A percentile compares a stretch with the other conserved stretches of the same genome.
phyloP scores from a whole-genome alignment of 164 flowering plant species.

The Pachysandra terminalis region DNA sequence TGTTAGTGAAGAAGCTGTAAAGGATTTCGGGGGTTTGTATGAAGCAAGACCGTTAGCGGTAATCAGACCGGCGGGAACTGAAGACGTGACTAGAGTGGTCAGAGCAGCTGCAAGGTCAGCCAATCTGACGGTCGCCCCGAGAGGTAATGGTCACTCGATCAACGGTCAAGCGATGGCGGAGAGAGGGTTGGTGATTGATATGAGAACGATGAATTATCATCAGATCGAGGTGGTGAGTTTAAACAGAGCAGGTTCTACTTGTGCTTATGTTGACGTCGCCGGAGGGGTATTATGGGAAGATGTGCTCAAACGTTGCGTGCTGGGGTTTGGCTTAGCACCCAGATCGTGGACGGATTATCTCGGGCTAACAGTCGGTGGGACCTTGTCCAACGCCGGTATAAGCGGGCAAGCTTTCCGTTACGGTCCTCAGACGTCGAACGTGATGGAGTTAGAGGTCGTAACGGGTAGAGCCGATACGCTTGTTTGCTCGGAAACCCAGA shows the following conservation, averaged over 20 bases:
- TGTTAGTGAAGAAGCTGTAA: conserved; percentile 24
- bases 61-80: conserved; percentile 37
- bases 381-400: conserved; percentile 84
- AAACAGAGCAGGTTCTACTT: too few species aligned
- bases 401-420: conserved; percentile 87
- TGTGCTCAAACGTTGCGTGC: conserved; percentile 49
- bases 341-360: conserved; percentile 92
- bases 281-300: conserved; percentile 92
- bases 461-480: conserved; percentile 69
- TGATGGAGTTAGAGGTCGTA: conserved; percentile 77
- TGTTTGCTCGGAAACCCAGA: conserved; percentile 43
- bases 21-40: conserved; percentile 75
- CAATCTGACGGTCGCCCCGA: conserved; percentile 71
- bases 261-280: conserved; percentile 48
- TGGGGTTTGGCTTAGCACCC: conserved; percentile 55
- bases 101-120: conserved; percentile 33
- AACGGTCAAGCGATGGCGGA: conserved; percentile 89
- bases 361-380: conserved; percentile 85
- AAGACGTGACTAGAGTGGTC: conserved; percentile 49
- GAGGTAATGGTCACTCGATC: conserved; percentile 93
- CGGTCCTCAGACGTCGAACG: conserved; percentile 83
- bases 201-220: conserved; percentile 40
- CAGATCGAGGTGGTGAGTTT: conserved; percentile 7
- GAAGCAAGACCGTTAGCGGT: conserved; percentile 47
- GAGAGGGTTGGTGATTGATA: conserved; percentile 70